Evolutionary conservation across 768 basidiomycete species (phyloP).

Genomic region (Paxillus rubicundulus): DNA sequence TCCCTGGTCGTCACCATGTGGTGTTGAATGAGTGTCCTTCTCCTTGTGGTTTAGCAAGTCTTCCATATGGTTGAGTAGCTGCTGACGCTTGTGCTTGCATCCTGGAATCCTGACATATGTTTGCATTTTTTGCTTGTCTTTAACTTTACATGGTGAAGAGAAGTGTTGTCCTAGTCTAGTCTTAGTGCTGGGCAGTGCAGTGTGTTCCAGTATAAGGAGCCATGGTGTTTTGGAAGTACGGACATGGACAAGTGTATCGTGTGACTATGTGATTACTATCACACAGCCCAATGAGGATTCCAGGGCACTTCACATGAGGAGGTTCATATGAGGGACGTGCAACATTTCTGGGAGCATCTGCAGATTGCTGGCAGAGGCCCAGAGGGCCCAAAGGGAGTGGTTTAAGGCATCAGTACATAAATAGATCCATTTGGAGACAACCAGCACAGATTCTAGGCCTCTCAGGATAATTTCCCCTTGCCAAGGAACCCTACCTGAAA

Average conservation of each 20-base stretch:
- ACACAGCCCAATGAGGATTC: too few species aligned
- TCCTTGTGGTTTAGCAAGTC: not conserved
- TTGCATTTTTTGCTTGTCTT: constrained; percentile 7
- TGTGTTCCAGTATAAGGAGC: not conserved
- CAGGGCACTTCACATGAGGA: too few species aligned
- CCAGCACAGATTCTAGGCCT: not conserved
- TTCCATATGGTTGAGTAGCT: not conserved
- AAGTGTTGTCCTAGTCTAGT: constrained; percentile 17
- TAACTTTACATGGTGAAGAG: constrained; percentile 14
- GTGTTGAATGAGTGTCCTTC: not conserved
- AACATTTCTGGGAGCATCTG: too few species aligned
- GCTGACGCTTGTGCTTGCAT: not conserved
- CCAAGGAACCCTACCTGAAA: too few species aligned
- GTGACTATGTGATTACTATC: too few species aligned
- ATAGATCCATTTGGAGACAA: too few species aligned
- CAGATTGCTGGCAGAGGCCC: too few species aligned
- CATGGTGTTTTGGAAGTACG: too few species aligned
- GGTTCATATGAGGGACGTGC: too few species aligned
- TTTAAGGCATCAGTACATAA: too few species aligned
- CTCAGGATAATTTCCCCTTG: not conserved
- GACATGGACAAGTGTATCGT: too few species aligned
- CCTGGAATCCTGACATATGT: not conserved
- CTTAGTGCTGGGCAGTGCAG: not conserved
- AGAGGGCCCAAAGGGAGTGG: too few species aligned
- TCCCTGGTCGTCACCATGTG: not conserved